These are phyloP conservation scores for Barnettozyma californica DNA, from an alignment of 805 yeast genomes.

Conservation along the genomic window DNA sequence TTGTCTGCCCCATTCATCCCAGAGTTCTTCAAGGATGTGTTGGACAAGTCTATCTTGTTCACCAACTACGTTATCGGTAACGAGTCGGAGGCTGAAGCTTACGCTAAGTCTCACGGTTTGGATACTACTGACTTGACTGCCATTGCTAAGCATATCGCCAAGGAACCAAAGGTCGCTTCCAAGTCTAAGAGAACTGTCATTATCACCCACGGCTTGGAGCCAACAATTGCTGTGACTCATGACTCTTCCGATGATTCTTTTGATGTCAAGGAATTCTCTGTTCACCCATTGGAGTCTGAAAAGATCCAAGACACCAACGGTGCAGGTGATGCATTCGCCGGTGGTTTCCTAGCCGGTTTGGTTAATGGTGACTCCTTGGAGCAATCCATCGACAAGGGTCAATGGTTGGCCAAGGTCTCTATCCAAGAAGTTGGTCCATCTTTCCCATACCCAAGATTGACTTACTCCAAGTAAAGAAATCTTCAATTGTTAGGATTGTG, in stretches of 20 bases:
- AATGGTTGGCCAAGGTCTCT: conserved; percentile 91
- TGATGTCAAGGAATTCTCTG: conserved; percentile 51
- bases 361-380: conserved; percentile 65
- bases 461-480: conserved; percentile 14
- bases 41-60: conserved; percentile 76
- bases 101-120: conserved; percentile 79
- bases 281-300: conserved; percentile 60
- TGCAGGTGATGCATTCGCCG: conserved; percentile 98
- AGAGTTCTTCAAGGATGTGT: conserved; percentile 88
- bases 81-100: conserved; percentile 95
- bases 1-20: conserved; percentile 96
- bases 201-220: conserved; percentile 92
- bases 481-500: too few relatives aligned
- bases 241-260: conserved; percentile 42
- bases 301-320: conserved; percentile 92
- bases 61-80: conserved; percentile 90
- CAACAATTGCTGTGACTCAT: conserved; percentile 73
- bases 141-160: conserved; percentile 79
- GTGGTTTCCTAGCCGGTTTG: conserved; percentile 88
- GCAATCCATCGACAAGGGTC: conserved; percentile 74
- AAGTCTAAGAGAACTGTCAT: conserved; percentile 76
- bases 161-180: conserved; percentile 67
- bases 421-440: conserved; percentile 94
- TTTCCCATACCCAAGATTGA: conserved; percentile 51
- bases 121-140: conserved; percentile 53